Percentiles rank a stretch among this genome's conserved stretches.
These are phyloP conservation scores for Simmondsia chinensis DNA, from an alignment of 148 eudicot genomes.

Conservation along the genomic window DNA sequence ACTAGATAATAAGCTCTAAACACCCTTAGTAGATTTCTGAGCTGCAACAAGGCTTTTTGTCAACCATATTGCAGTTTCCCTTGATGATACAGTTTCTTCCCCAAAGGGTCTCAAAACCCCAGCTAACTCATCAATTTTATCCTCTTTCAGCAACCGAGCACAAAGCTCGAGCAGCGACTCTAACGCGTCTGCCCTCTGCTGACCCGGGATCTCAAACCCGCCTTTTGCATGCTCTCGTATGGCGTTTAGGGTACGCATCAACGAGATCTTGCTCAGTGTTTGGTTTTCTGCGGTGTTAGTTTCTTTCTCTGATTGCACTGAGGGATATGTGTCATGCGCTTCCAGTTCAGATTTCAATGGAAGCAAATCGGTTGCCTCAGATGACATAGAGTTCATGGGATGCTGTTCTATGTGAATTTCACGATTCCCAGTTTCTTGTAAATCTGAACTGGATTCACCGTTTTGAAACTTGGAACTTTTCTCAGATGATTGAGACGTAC, in stretches of 20 bases:
- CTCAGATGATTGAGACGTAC: slow-evolving; percentile 6
- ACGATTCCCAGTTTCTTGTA: slow-evolving; percentile 8
- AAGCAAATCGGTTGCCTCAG: slow-evolving; percentile 16
- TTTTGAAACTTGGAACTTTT: slow-evolving; percentile 11
- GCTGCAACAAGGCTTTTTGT: slow-evolving; percentile 87
- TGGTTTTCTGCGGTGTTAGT: slow-evolving; percentile 14
- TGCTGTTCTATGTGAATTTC: slow-evolving; percentile 8
- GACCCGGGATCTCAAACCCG: slow-evolving; percentile 31
- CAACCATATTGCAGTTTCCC: slow-evolving; percentile 97
- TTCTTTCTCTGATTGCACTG: slow-evolving; percentile 11
- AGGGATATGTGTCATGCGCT: slow-evolving; percentile 4
- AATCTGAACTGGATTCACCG: slow-evolving; percentile 17
- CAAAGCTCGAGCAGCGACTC: slow-evolving; percentile 94
- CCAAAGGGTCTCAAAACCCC: slow-evolving; percentile 88
- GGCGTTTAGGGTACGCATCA: slow-evolving; percentile 26
- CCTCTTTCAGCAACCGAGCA: slow-evolving; percentile 75
- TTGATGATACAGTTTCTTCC: slow-evolving; percentile 79
- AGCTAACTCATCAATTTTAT: slow-evolving; percentile 69
- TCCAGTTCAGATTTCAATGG: slow-evolving; percentile 16
- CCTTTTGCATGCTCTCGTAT: slow-evolving; percentile 22
- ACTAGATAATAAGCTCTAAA: no score
- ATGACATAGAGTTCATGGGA: slow-evolving; percentile 6
- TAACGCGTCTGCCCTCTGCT: slow-evolving; percentile 76
- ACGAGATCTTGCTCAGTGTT: slow-evolving; percentile 20
- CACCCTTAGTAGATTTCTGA: slow-evolving; percentile 39